A percentile compares a stretch with the other conserved stretches of the same genome.
These are phyloP conservation scores for Dictyostelium brefeldianum DNA, from an alignment of 78 protist genomes.

Conservation along the genomic window DNA sequence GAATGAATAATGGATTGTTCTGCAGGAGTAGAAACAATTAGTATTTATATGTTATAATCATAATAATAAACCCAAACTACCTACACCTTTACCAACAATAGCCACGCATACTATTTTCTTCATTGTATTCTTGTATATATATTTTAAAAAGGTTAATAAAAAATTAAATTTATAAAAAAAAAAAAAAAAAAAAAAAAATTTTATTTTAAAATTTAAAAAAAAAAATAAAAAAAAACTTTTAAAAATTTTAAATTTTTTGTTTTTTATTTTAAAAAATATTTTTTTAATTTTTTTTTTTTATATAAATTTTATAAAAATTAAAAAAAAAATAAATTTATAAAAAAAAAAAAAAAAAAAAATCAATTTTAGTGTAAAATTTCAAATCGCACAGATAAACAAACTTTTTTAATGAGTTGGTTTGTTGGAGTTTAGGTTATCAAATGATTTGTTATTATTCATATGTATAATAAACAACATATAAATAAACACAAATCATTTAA, in stretches of 20 bases:
- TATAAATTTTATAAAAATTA: neutral
- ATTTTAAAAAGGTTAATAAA: no score
- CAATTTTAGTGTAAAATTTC: no score
- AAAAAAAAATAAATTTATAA: neutral
- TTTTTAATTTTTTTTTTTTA: neutral
- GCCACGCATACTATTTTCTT: constrained; percentile 71
- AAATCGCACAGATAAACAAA: no score
- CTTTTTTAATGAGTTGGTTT: no score
- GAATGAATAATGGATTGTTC: constrained; percentile 72
- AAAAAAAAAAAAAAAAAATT: neutral
- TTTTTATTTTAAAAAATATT: no score
- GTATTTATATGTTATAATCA: neutral
- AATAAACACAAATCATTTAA: no score
- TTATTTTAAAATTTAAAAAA: neutral
- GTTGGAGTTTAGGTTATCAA: no score
- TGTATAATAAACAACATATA: no score
- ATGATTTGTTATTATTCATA: no score
- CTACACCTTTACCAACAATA: constrained; percentile 68
- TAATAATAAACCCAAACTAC: neutral
- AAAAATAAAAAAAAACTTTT: neutral
- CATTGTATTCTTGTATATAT: neutral
- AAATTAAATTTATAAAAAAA: neutral
- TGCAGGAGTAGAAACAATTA: neutral
- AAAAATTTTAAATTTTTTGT: neutral
- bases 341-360: neutral